Percentiles rank a stretch among this genome's conserved stretches.
phyloP scores from a whole-genome alignment of 2,329 filamentous ascomycete genomes.

The Talaromyces marneffei region DNA sequence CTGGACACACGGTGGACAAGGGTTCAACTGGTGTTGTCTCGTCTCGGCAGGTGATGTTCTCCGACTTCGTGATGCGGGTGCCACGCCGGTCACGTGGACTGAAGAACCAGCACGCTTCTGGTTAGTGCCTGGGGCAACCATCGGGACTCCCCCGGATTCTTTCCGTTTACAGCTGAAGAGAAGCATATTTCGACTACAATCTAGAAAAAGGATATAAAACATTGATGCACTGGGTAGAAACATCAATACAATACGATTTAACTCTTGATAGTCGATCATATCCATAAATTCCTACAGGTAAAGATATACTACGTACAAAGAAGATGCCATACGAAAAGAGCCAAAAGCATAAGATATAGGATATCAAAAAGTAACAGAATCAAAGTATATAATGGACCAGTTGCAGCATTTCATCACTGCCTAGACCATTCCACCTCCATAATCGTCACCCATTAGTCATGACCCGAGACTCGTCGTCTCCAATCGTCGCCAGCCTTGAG shows the following conservation, averaged over 20 bases:
- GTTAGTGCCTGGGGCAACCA: conserved; percentile 9
- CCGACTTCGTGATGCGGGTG: conserved; percentile 12
- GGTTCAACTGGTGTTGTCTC: conserved; percentile 6
- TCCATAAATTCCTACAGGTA: neutral
- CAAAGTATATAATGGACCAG: conserved; percentile 10
- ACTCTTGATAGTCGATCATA: neutral
- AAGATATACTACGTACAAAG: conserved; percentile 6
- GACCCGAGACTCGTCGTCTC: conserved; percentile 67
- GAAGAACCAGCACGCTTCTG: neutral
- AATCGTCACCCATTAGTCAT: conserved; percentile 36
- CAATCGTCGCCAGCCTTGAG: conserved; percentile 80
- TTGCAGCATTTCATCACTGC: conserved; percentile 18
- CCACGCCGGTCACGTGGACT: conserved; percentile 15
- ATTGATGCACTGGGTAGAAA: neutral
- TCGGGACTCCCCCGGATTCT: conserved; percentile 7
- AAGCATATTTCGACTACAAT: neutral
- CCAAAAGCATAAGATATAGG: conserved; percentile 20
- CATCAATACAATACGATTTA: neutral
- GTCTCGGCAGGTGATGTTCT: conserved; percentile 16
- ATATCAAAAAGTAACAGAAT: conserved; percentile 20
- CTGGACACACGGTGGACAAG: neutral
- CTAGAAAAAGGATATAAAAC: neutral
- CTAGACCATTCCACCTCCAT: conserved; percentile 15
- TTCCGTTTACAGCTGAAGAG: neutral
- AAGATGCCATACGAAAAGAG: conserved; percentile 16